Evolutionary conservation across 2,329 filamentous ascomycete species (phyloP).

Genomic region (Epichloe coenophiala): DNA sequence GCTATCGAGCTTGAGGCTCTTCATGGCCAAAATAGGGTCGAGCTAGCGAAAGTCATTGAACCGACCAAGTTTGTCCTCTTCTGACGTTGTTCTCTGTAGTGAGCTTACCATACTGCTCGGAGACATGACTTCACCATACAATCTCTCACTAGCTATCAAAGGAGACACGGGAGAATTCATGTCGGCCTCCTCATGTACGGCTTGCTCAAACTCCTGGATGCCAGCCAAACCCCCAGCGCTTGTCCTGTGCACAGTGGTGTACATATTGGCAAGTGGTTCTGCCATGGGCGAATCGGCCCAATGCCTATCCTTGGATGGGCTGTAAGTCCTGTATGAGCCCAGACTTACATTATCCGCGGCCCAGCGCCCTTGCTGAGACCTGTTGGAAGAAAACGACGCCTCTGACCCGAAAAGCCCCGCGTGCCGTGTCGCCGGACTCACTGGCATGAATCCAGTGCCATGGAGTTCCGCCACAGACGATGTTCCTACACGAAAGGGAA

Average conservation of each 20-base stretch:
- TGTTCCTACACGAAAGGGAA: conserved; percentile 21
- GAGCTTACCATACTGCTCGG: conserved; percentile 1
- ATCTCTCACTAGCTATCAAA: not conserved
- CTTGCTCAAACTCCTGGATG: conserved; percentile 1
- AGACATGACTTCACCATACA: conserved; percentile 10
- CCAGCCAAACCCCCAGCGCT: not conserved
- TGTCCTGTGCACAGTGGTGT: not conserved
- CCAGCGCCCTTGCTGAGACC: not conserved
- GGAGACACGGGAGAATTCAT: conserved; percentile 3
- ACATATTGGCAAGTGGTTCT: not conserved
- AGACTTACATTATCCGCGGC: not conserved
- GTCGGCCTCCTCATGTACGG: conserved; percentile 1
- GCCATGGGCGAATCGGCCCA: not conserved
- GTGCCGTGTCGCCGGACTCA: conserved; percentile 1
- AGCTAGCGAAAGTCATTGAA: not conserved
- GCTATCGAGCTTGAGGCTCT: not conserved
- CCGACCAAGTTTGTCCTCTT: conserved; percentile 1
- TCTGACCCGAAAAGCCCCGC: not conserved
- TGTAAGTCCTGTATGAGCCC: not conserved
- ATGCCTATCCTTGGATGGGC: not conserved
- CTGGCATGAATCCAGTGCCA: conserved; percentile 16
- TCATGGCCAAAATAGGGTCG: not conserved
- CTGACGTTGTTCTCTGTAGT: not conserved
- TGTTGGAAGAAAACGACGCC: not conserved
- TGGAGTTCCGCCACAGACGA: conserved; percentile 31